Conservation (phyloP, 2,329 filamentous ascomycete genomes). For the Colletotrichum plurivorum region DNA sequence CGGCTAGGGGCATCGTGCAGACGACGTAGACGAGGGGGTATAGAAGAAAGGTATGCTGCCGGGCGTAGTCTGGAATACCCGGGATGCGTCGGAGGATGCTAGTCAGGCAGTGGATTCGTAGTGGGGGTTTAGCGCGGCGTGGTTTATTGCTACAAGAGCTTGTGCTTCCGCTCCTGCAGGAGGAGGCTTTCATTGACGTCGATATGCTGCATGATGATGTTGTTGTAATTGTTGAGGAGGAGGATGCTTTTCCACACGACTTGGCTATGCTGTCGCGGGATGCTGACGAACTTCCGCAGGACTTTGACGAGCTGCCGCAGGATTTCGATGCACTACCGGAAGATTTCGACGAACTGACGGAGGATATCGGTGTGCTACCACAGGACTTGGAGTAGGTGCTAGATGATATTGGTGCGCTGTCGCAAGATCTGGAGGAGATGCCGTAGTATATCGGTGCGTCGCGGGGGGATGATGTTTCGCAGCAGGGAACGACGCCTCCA, state of each 20-base stretch:
- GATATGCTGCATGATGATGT: neutral
- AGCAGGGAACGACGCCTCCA: conserved; percentile 20
- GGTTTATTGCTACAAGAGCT: neutral
- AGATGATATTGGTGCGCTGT: neutral
- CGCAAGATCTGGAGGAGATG: no score
- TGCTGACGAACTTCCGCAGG: neutral
- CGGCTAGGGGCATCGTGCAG: conserved; percentile 77
- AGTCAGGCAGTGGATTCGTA: neutral
- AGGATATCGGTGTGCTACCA: neutral
- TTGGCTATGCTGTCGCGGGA: no score
- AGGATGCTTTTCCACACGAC: no score
- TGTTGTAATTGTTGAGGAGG: no score
- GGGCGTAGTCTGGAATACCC: conserved; percentile 44
- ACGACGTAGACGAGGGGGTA: conserved; percentile 79
- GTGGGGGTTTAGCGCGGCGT: neutral
- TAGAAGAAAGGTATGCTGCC: conserved; percentile 71
- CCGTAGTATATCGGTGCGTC: neutral
- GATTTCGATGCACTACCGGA: conserved; percentile 39
- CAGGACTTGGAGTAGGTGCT: neutral
- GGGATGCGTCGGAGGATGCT: conserved; percentile 23
- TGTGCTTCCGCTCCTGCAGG: neutral
- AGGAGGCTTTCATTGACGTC: neutral
- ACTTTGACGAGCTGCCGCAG: conserved; percentile 36
- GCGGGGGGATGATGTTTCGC: neutral
- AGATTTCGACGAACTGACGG: neutral